Percentiles rank a stretch among this genome's conserved stretches.
phyloP scores from a whole-genome alignment of 768 basidiomycete species.

The Mycena rosella region DNA sequence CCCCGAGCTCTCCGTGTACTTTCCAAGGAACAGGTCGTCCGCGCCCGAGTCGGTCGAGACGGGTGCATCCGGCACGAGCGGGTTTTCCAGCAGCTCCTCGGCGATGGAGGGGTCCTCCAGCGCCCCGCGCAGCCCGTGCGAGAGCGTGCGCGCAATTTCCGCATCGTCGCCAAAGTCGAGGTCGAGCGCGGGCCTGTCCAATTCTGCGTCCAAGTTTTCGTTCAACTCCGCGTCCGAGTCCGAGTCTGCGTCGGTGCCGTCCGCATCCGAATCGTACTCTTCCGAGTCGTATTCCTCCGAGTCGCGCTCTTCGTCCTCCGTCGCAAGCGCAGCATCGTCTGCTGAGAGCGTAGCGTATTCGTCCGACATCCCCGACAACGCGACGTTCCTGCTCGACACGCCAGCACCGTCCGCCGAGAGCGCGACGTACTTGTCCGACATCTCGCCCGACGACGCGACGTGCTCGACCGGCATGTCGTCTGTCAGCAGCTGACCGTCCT shows the following conservation, averaged over 20 bases:
- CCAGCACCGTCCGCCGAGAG: too few species aligned
- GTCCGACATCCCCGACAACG: too few species aligned
- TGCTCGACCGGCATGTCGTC: background rate
- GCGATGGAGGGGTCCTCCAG: constrained; percentile 2
- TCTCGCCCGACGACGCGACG: too few species aligned
- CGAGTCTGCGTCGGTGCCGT: too few species aligned
- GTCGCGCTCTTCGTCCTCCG: background rate
- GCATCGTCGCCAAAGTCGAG: constrained; percentile 23
- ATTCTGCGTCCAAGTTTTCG: too few species aligned
- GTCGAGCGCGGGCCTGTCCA: too few species aligned
- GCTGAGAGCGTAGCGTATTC: background rate
- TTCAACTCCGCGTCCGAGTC: too few species aligned
- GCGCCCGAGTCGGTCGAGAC: constrained; percentile 23
- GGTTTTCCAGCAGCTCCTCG: background rate
- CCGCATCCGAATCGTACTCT: constrained; percentile 10
- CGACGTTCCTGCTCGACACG: too few species aligned
- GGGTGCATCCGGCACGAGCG: background rate
- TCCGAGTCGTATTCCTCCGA: background rate
- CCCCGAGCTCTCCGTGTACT: constrained; percentile 82
- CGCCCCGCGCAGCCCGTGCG: constrained; percentile 20
- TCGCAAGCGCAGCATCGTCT: background rate
- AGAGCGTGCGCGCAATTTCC: constrained; percentile 16
- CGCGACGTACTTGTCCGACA: too few species aligned
- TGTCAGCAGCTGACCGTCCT: background rate
- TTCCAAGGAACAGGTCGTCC: constrained; percentile 84